Evolutionary conservation across 2,329 filamentous ascomycete species (phyloP).

Genomic region (Cadophora sp.): DNA sequence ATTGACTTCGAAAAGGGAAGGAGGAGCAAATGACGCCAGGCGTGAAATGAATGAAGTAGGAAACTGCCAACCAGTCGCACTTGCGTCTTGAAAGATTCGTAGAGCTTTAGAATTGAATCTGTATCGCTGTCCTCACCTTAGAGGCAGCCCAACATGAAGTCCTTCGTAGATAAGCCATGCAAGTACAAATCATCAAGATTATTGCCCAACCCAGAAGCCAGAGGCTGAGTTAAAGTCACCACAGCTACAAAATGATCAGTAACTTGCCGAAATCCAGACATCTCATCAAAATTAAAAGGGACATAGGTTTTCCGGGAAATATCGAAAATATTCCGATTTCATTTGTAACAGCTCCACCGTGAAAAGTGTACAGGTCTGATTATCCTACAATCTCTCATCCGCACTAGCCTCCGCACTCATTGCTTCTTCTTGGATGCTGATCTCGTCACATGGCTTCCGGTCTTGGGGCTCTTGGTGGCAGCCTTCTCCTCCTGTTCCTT

Average conservation of each 20-base stretch:
- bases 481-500: conserved; percentile 57
- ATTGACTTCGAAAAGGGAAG: background rate
- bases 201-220: background rate
- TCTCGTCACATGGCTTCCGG: conserved; percentile 37
- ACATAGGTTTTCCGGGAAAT: background rate
- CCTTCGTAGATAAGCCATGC: background rate
- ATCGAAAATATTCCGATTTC: background rate
- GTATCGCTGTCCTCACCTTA: too few species aligned
- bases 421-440: conserved; percentile 47
- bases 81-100: background rate
- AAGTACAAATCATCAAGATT: background rate
- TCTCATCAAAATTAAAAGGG: background rate
- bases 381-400: background rate
- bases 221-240: background rate
- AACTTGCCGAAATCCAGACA: background rate
- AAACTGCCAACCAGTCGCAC: background rate
- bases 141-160: background rate
- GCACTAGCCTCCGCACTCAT: conserved; percentile 23
- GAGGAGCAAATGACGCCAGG: background rate
- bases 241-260: background rate
- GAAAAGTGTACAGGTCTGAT: conserved; percentile 3
- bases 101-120: background rate
- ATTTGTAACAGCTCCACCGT: background rate
- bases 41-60: background rate
- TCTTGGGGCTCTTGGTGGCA: conserved; percentile 47